A percentile compares a stretch with the other conserved stretches of the same genome.
phyloP scores from a whole-genome alignment of 208 protist species.

The Leishmania turanica region DNA sequence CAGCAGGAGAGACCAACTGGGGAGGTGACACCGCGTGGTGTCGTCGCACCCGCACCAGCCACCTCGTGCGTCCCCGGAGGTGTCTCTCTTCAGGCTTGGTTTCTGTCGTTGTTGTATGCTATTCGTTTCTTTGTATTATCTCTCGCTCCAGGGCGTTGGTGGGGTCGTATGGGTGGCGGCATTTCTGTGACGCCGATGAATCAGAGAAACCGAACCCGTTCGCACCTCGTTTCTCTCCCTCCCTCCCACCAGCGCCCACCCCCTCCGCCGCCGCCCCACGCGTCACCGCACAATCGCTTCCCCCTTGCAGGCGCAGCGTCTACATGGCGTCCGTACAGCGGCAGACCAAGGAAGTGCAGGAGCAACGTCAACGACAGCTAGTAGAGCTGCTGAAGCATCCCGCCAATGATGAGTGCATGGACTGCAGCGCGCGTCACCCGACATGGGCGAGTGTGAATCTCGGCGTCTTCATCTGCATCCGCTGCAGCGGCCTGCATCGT shows the following conservation, averaged over 20 bases:
- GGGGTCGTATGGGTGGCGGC: background rate
- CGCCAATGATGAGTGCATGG: conserved; percentile 75
- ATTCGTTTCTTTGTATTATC: background rate
- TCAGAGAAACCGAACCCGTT: background rate
- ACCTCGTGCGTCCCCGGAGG: background rate
- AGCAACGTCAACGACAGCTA: conserved; percentile 35
- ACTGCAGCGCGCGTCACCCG: conserved; percentile 71
- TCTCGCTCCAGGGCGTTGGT: background rate
- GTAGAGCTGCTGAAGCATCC: conserved; percentile 41
- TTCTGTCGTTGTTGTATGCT: background rate
- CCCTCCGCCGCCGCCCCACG: background rate
- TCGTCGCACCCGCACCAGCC: background rate
- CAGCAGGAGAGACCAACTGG: background rate
- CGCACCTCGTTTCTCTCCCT: background rate
- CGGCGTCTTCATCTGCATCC: conserved; percentile 90
- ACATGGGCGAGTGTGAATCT: conserved; percentile 82
- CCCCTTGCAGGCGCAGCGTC: background rate
- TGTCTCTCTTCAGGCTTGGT: background rate
- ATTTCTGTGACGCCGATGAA: background rate
- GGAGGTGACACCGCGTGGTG: background rate
- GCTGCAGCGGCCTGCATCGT: conserved; percentile 92
- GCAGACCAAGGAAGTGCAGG: conserved; percentile 52
- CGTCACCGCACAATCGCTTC: too few relatives aligned
- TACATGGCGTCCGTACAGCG: conserved; percentile 44
- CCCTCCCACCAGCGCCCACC: background rate